Percentiles rank a stretch among this genome's conserved stretches.
Evolutionary conservation across 2,329 filamentous ascomycete species (phyloP).

Genomic region (Cladosporium sp.): DNA sequence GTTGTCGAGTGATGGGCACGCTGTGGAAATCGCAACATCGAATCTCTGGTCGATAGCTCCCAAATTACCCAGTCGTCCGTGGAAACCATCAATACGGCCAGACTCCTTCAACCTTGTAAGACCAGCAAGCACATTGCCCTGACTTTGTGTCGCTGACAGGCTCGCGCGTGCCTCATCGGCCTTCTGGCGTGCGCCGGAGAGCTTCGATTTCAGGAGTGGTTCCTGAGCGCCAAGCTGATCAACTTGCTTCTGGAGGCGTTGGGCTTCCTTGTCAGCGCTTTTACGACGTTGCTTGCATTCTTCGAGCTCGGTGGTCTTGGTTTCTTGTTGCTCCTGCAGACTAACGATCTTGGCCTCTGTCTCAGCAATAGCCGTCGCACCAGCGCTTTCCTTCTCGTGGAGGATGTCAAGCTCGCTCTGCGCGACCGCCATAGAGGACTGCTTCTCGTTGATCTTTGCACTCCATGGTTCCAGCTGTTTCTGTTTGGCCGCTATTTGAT

Average conservation of each 20-base stretch:
- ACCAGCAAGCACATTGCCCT: constrained; percentile 85
- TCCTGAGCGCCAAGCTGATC: constrained; percentile 71
- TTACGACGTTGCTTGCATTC: constrained; percentile 69
- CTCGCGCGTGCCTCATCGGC: constrained; percentile 93
- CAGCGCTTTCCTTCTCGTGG: constrained; percentile 81
- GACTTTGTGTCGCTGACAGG: constrained; percentile 82
- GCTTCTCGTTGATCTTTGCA: constrained; percentile 93
- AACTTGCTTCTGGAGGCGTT: constrained; percentile 67
- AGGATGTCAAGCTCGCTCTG: constrained; percentile 93
- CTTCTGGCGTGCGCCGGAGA: constrained; percentile 88
- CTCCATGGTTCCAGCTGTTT: constrained; percentile 95
- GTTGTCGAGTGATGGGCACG: constrained; percentile 85
- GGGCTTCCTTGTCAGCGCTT: constrained; percentile 68
- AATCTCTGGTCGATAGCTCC: constrained; percentile 91
- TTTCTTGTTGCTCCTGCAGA: constrained; percentile 66
- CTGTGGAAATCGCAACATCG: constrained; percentile 96
- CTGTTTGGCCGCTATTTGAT: constrained; percentile 87
- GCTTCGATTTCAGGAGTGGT: constrained; percentile 73
- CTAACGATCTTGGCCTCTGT: constrained; percentile 71
- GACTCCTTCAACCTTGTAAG: constrained; percentile 94
- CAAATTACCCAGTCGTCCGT: constrained; percentile 89
- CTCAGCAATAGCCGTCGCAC: constrained; percentile 78
- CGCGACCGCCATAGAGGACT: constrained; percentile 87
- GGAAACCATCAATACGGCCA: constrained; percentile 93
- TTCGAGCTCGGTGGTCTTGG: constrained; percentile 71